A percentile compares a stretch with the other conserved stretches of the same genome.
Evolutionary conservation across 306 rosid species (phyloP).

Genomic region (Vicia faba): DNA sequence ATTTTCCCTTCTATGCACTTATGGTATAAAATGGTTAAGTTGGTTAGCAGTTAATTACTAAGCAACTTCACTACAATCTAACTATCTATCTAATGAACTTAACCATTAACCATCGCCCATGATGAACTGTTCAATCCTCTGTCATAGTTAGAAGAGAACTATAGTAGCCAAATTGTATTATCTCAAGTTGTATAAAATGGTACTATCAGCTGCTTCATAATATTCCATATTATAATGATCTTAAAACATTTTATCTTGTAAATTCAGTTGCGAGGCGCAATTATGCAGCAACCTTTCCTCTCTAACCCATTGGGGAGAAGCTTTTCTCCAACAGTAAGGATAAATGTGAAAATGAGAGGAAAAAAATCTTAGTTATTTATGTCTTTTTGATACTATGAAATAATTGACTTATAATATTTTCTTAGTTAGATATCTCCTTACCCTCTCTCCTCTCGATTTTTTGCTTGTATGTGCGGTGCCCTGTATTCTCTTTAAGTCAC

Average conservation of each 20-base stretch:
- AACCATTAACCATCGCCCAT: too few relatives aligned
- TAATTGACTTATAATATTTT: not conserved
- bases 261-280: not conserved
- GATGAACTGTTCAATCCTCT: too few relatives aligned
- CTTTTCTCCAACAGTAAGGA: constrained; percentile 11
- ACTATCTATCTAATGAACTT: too few relatives aligned
- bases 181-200: constrained; percentile 7
- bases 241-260: constrained; percentile 11
- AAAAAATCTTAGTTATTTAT: too few relatives aligned
- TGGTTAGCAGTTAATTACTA: too few relatives aligned
- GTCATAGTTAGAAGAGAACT: constrained; percentile 14
- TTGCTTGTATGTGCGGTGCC: not conserved
- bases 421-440: not conserved
- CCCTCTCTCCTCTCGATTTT: not conserved
- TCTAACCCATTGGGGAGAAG: not conserved
- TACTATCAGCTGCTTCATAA: constrained; percentile 20
- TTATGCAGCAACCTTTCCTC: constrained; percentile 1
- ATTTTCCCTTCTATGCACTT: too few relatives aligned
- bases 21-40: too few relatives aligned
- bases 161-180: constrained; percentile 7
- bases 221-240: not conserved
- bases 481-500: not conserved
- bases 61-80: too few relatives aligned
- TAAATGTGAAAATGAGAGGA: too few relatives aligned
- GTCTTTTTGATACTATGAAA: too few relatives aligned